Evolutionary conservation across 108 stramenopile species (phyloP), one percentile per base, ranked within the genome.

Genomic region (Schizochytrium sp.): DNA sequence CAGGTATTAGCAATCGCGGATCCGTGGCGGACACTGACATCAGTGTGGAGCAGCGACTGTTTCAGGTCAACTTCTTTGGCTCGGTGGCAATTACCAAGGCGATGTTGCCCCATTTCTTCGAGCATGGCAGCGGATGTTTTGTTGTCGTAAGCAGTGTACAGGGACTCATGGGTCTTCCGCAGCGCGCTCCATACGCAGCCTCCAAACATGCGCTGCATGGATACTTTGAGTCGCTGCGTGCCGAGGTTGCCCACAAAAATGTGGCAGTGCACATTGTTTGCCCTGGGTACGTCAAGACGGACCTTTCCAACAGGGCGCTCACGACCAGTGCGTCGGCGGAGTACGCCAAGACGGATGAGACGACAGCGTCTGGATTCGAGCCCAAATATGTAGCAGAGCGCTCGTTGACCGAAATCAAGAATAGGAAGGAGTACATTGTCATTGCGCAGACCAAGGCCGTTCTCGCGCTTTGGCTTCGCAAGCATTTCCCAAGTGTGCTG

Each of bases 191-290:
- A 5, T 88, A 88, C 47, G 44, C 88, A 5, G 88, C 88, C 5
- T 69, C 60, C 28, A 88, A 88, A 25, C 88, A 88, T 60, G 88
- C 88, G 47, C 8, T 88, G 25, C 89, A 89, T 47, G 89, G 89
- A 43, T 89, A 89, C 59, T 89, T 89, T 23, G 89, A 89, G 28
- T 60, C 89, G 10, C 87, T 89, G 6, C 89, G 89, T 3, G 72
- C 89, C 5, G 89, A 89, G 57, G 58, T 89, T 2, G 76, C 72
- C 14, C 55, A 29, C 41, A 5, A 21, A 19, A 25, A 53, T 47
- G 59, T 89, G 34, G 10, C 23, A 5, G 89, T 89, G 58, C 58
- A 63, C 34, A 87, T 76, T 10, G 48, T 89, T 16, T 47, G 47
- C 23, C 89, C 89, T 19, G 89, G 89, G 5, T 87, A 83, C 58